phyloP scores from a whole-genome alignment of 352 stramenopile species.

The Phytopythium delawarense region DNA sequence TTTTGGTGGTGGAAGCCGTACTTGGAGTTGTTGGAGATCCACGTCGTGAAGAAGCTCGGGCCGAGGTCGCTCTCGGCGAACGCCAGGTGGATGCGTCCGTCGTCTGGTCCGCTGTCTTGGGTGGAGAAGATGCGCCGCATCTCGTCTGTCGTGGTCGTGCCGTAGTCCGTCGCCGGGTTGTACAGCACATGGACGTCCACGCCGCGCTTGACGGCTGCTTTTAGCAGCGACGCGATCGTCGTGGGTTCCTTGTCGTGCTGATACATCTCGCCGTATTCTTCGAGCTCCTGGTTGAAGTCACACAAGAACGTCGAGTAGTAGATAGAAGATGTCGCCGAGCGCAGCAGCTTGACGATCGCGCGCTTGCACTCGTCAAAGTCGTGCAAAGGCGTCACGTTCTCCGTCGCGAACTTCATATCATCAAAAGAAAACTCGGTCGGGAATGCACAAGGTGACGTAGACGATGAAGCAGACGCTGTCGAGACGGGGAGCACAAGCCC shows the following conservation, averaged over 20 bases:
- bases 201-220: conserved; percentile 49
- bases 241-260: conserved; percentile 20
- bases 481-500: background rate
- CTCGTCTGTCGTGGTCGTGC: conserved; percentile 48
- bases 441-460: conserved; percentile 5
- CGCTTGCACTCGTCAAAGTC: conserved; percentile 71
- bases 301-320: conserved; percentile 84
- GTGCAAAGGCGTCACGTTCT: conserved; percentile 33
- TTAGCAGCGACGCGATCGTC: conserved; percentile 62
- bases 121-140: conserved; percentile 40
- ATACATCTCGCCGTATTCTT: background rate
- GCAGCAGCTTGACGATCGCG: conserved; percentile 50
- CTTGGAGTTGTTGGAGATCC: conserved; percentile 74
- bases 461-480: conserved; percentile 7
- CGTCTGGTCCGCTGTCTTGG: background rate
- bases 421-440: conserved; percentile 53
- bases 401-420: conserved; percentile 50
- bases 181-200: conserved; percentile 71
- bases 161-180: conserved; percentile 72
- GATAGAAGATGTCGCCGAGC: conserved; percentile 47
- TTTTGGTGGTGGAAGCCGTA: conserved; percentile 85
- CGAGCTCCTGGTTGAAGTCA: conserved; percentile 60
- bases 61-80: conserved; percentile 68
- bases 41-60: conserved; percentile 31
- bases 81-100: conserved; percentile 37